A percentile compares a stretch with the other conserved stretches of the same genome.
phyloP scores from a whole-genome alignment of 257 asterid genomes.

The Scutellaria barbata region DNA sequence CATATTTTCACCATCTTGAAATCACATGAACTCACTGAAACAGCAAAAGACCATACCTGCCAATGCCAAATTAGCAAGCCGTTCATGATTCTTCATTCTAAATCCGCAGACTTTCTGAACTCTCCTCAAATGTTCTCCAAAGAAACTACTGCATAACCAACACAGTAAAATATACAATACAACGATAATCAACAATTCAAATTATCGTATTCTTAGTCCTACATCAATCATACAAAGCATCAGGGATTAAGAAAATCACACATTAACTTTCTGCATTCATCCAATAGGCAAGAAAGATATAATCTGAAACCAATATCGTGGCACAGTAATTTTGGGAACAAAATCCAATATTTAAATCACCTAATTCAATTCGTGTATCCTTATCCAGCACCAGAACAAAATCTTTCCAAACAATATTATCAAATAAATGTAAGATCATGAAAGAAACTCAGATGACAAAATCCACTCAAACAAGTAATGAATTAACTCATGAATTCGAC shows the following conservation, averaged over 20 bases:
- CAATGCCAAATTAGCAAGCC: slow-evolving; percentile 59
- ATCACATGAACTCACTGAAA: slow-evolving; percentile 18
- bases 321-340: not conserved
- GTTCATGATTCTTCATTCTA: slow-evolving; percentile 60
- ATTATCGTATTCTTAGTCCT: slow-evolving; percentile 20
- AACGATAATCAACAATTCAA: slow-evolving; percentile 24
- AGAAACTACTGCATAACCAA: slow-evolving; percentile 30
- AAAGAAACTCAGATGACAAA: not conserved
- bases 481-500: slow-evolving; percentile 19
- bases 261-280: not conserved
- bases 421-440: slow-evolving; percentile 33
- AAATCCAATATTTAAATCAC: slow-evolving; percentile 26
- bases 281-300: slow-evolving; percentile 6
- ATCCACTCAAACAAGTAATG: not conserved
- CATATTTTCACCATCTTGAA: not conserved
- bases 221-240: slow-evolving; percentile 18
- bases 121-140: slow-evolving; percentile 33
- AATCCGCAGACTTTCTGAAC: slow-evolving; percentile 27
- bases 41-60: slow-evolving; percentile 51
- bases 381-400: slow-evolving; percentile 5
- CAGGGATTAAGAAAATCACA: not conserved
- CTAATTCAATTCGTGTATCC: slow-evolving; percentile 18
- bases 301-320: slow-evolving; percentile 18
- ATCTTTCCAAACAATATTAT: not conserved
- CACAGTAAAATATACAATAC: slow-evolving; percentile 12